These are phyloP conservation scores for Breviolum minutum DNA, from an alignment of 73 alveolate genomes.

Conservation along the genomic window DNA sequence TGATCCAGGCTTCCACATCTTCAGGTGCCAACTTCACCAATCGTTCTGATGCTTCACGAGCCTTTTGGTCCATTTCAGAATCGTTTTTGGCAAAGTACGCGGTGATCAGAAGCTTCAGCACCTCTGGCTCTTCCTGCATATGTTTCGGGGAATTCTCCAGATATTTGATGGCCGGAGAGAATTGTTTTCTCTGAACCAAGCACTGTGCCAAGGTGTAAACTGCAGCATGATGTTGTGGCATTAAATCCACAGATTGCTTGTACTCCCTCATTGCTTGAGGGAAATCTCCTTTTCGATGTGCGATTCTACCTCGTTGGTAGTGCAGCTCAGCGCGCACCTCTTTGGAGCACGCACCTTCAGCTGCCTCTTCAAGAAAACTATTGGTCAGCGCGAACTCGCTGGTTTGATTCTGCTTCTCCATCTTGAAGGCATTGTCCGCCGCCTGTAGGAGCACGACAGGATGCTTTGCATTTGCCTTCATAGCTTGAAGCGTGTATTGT, in stretches of 20 bases:
- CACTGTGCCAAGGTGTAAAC: conserved; percentile 43
- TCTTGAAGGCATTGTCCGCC: conserved; percentile 28
- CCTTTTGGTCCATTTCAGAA: conserved; percentile 1
- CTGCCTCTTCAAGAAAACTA: conserved; percentile 9
- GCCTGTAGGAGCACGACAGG: conserved; percentile 56
- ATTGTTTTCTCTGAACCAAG: background rate
- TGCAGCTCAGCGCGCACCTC: conserved; percentile 18
- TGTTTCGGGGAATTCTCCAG: conserved; percentile 40
- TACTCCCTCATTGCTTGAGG: conserved; percentile 6
- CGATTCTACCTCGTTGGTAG: conserved; percentile 40
- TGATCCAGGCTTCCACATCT: conserved; percentile 26
- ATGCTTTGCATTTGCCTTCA: background rate
- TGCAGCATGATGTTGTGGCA: conserved; percentile 24
- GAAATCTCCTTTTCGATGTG: conserved; percentile 26
- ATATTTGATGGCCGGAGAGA: conserved; percentile 30
- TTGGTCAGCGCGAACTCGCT: conserved; percentile 17
- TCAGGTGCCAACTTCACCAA: conserved; percentile 13
- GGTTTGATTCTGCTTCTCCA: background rate
- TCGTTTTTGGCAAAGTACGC: conserved; percentile 25
- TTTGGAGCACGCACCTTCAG: conserved; percentile 21
- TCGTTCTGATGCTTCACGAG: conserved; percentile 16
- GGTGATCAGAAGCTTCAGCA: conserved; percentile 46
- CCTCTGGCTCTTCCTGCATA: conserved; percentile 15
- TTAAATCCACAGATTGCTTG: conserved; percentile 3
- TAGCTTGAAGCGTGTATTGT: background rate